These are phyloP conservation scores for Leishmania gerbilli DNA, from an alignment of 208 protist genomes.

Conservation along the genomic window DNA sequence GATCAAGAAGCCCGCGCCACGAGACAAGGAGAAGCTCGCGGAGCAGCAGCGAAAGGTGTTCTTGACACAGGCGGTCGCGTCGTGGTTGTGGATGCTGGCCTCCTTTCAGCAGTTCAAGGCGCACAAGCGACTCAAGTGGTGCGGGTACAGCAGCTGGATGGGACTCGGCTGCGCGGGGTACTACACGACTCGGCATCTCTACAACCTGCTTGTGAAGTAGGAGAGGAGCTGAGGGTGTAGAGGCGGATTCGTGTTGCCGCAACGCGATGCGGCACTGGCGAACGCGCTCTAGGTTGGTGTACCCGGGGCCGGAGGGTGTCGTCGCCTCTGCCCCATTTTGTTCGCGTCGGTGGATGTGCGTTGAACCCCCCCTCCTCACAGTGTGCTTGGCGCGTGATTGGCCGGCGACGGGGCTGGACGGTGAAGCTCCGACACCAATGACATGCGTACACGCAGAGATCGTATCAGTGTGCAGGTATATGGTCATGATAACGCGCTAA, in stretches of 20 bases:
- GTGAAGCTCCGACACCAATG: neutral
- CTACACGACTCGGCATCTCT: constrained; percentile 71
- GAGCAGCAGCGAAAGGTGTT: constrained; percentile 54
- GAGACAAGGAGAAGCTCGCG: constrained; percentile 14
- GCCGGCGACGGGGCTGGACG: neutral
- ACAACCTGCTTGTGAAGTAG: constrained; percentile 44
- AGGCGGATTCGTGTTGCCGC: neutral
- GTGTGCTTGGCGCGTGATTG: neutral
- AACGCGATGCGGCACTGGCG: neutral
- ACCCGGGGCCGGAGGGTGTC: neutral
- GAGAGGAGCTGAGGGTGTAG: neutral
- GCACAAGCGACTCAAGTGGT: constrained; percentile 74
- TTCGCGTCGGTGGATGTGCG: neutral
- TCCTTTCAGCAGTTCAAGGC: constrained; percentile 81
- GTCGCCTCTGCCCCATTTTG: neutral
- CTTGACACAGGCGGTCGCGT: constrained; percentile 59
- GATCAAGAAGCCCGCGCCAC: neutral
- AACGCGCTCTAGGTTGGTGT: neutral
- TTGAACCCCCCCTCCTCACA: neutral
- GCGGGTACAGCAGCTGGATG: constrained; percentile 85
- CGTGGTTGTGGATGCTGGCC: constrained; percentile 84
- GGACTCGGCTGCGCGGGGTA: constrained; percentile 60
- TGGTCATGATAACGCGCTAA: neutral
- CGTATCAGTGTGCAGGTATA: neutral
- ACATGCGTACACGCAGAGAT: neutral